Conservation (phyloP, 2,329 filamentous ascomycete genomes). For the Huntiella omanensis region DNA sequence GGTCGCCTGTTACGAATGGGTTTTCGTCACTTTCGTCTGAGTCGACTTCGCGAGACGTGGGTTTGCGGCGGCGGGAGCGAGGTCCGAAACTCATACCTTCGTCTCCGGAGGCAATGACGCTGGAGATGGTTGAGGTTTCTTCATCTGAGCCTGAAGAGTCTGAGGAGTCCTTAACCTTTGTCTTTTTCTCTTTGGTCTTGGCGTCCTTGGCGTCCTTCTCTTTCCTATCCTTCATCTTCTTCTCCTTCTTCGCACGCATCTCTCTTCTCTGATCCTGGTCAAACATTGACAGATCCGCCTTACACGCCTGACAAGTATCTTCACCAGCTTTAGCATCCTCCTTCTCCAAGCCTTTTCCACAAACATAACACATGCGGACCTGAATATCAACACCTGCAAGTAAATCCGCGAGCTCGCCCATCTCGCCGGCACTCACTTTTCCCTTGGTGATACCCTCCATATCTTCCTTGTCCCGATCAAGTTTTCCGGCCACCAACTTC, state of each 20-base stretch:
- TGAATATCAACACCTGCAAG: constrained; percentile 69
- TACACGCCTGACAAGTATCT: constrained; percentile 54
- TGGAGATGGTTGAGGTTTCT: constrained; percentile 34
- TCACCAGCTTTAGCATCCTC: constrained; percentile 23
- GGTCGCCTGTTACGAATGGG: constrained; percentile 14
- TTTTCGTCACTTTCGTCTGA: constrained; percentile 5
- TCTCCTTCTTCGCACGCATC: constrained; percentile 23
- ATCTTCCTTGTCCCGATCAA: constrained; percentile 72
- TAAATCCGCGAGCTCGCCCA: constrained; percentile 71
- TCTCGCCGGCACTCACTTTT: constrained; percentile 34
- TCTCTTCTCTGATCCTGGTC: constrained; percentile 26
- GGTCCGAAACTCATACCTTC: constrained; percentile 8
- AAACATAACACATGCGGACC: constrained; percentile 66
- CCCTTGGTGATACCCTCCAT: constrained; percentile 23
- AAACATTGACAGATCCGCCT: constrained; percentile 51
- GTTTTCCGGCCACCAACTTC: constrained; percentile 64
- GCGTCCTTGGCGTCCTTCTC: constrained; percentile 14
- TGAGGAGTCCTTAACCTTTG: constrained; percentile 29
- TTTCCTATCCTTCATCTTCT: constrained; percentile 15
- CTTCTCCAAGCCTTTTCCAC: constrained; percentile 46
- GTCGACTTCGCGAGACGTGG: constrained; percentile 7
- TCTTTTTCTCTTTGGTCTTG: constrained; percentile 11
- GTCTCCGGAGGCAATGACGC: constrained; percentile 36
- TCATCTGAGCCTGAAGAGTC: constrained; percentile 42
- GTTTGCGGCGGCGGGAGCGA: constrained; percentile 19